phyloP scores from a whole-genome alignment of 2,329 filamentous ascomycete genomes.

The Clarireedia hainanense region DNA sequence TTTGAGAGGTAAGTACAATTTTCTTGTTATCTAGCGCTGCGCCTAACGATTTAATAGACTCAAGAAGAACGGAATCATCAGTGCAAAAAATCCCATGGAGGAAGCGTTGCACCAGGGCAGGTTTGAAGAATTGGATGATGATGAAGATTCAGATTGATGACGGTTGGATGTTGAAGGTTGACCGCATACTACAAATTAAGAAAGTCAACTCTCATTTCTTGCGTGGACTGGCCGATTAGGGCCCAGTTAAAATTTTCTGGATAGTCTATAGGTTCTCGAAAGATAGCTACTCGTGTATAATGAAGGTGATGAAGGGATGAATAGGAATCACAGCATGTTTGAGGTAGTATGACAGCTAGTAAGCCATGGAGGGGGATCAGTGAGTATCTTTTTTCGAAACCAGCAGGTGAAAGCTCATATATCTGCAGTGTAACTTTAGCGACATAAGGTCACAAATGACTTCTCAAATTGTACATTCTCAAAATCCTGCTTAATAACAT shows the following conservation, averaged over 20 bases:
- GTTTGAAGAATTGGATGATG: conserved; percentile 26
- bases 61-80: conserved; percentile 27
- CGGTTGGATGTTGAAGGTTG: background rate
- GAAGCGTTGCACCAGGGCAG: conserved; percentile 23
- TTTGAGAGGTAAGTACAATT: conserved; percentile 25
- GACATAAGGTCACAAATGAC: background rate
- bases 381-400: background rate
- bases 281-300: no score
- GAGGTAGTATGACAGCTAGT: background rate
- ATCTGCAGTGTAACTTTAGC: conserved; percentile 7
- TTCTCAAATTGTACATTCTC: background rate
- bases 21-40: background rate
- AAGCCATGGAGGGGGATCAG: background rate
- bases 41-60: conserved; percentile 17
- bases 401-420: background rate
- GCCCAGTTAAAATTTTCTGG: no score
- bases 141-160: conserved; percentile 22
- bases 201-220: no score
- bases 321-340: no score
- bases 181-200: background rate
- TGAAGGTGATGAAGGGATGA: no score
- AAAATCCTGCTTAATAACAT: background rate
- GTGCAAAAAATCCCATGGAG: conserved; percentile 25
- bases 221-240: no score
- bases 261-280: no score